Base-by-base conservation (phyloP, 305 asterid species). In the Rubia peregrina region DNA sequence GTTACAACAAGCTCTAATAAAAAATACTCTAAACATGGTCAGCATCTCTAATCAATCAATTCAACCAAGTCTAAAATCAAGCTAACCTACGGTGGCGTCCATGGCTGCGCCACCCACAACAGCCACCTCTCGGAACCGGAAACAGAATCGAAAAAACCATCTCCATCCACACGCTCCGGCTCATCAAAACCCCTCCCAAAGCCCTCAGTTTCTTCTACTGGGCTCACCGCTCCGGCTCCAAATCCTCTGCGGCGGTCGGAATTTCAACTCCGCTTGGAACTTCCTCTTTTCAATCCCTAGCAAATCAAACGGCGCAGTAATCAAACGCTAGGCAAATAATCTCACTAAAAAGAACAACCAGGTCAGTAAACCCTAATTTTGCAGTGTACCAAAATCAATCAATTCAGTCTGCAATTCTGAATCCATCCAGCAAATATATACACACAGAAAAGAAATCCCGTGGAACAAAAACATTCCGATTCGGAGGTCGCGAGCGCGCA, bases 131-230 rank as follows among this genome's bases (percentile, higher is more conserved):
- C 1, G 7, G n/a, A 49, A 7, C 80, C 81, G 7, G n/a, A 49
- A 7, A 79, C 81, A 57, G 57, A 14, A 16, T 61, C 79, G 63
- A 10, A 57, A 67, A 71, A 71, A 73, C 60, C 73, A 19, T 42
- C 68, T 64, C 48, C 82, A 38, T 90, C 66, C 95, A 85, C 72
- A 83, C 92, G 13, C 92, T 92, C 71, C 90, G 87, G 84, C 89
- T 80, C 75, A 78, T 92, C 76, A 78, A 82, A 71, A 64, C 78
- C 64, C 88, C 97, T 48, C 71, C 85, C 14, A 82, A 81, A 72
- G 92, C 98, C 51, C 80, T 90, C 33, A 81, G 78, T 17, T 90
- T 90, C 80, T 92, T 92, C 83, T 78, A 85, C 61, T 92, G 96
- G 96, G 86, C 91, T 14, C 75, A 62, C 42, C 74, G 79, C 11